Evolutionary conservation across 2,329 filamentous ascomycete species (phyloP).

Genomic region (Aspergillus chevalieri): DNA sequence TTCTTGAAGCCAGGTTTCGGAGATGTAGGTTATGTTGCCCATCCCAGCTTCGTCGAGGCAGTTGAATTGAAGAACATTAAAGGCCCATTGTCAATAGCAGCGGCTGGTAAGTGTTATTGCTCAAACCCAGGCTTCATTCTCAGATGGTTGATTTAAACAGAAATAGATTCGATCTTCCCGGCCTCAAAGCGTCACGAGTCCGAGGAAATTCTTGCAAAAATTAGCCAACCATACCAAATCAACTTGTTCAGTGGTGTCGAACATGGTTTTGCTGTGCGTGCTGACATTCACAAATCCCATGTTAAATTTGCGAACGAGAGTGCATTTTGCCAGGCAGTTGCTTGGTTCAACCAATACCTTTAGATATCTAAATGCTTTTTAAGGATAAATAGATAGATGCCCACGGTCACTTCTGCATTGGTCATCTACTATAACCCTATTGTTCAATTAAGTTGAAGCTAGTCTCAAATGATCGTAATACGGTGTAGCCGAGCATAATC

Average conservation of each 20-base stretch:
- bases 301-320: constrained; percentile 66
- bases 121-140: background rate
- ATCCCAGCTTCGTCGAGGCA: constrained; percentile 64
- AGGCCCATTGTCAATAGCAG: constrained; percentile 60
- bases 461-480: too few relatives aligned
- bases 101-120: constrained; percentile 20
- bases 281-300: constrained; percentile 50
- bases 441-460: too few relatives aligned
- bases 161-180: constrained; percentile 59
- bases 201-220: constrained; percentile 53
- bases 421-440: too few relatives aligned
- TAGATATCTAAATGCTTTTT: background rate
- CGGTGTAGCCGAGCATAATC: too few relatives aligned
- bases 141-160: constrained; percentile 18
- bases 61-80: constrained; percentile 58
- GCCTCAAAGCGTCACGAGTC: constrained; percentile 54
- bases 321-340: constrained; percentile 66
- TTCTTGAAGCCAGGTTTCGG: constrained; percentile 53
- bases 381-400: too few relatives aligned
- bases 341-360: constrained; percentile 50
- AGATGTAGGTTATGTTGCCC: constrained; percentile 63
- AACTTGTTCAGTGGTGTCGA: constrained; percentile 61
- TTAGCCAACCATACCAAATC: constrained; percentile 62
- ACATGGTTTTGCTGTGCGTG: constrained; percentile 68
- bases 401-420: too few relatives aligned